Percentiles rank a stretch among this genome's conserved stretches.
Evolutionary conservation across 352 stramenopile genomes (phyloP).

Genomic region (Detonula confervacea): DNA sequence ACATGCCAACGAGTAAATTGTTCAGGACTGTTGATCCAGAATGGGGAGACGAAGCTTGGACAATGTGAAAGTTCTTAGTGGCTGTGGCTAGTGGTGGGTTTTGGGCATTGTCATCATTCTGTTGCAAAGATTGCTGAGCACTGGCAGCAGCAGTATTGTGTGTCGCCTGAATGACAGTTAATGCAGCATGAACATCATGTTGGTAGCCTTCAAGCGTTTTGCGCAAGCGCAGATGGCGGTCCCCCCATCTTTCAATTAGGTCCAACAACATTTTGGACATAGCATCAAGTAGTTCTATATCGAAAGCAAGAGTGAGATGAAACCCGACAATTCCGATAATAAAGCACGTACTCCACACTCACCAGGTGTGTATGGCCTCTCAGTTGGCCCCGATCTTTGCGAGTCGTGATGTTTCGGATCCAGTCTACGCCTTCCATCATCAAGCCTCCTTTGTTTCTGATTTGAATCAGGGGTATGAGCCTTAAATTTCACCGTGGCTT

Average conservation of each 20-base stretch:
- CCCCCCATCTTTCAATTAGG: slow-evolving; percentile 51
- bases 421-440: slow-evolving; percentile 31
- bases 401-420: slow-evolving; percentile 56
- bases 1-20: slow-evolving; percentile 31
- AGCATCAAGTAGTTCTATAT: slow-evolving; percentile 32
- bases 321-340: too few species aligned
- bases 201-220: slow-evolving; percentile 46
- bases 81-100: not conserved
- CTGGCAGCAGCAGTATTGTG: slow-evolving; percentile 7
- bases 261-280: slow-evolving; percentile 58
- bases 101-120: not conserved
- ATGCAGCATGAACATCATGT: slow-evolving; percentile 38
- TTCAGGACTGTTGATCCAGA: slow-evolving; percentile 30
- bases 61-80: slow-evolving; percentile 43
- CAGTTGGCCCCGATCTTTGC: slow-evolving; percentile 46
- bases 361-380: slow-evolving; percentile 55
- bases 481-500: slow-evolving; percentile 52
- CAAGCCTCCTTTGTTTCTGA: not conserved
- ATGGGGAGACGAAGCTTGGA: slow-evolving; percentile 30
- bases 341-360: too few species aligned
- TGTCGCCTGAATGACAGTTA: too few species aligned
- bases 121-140: slow-evolving; percentile 1
- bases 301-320: too few species aligned
- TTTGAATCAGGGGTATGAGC: slow-evolving; percentile 26
- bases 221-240: slow-evolving; percentile 35